phyloP scores from a whole-genome alignment of 2,329 filamentous ascomycete genomes.

The Periconia sp. region DNA sequence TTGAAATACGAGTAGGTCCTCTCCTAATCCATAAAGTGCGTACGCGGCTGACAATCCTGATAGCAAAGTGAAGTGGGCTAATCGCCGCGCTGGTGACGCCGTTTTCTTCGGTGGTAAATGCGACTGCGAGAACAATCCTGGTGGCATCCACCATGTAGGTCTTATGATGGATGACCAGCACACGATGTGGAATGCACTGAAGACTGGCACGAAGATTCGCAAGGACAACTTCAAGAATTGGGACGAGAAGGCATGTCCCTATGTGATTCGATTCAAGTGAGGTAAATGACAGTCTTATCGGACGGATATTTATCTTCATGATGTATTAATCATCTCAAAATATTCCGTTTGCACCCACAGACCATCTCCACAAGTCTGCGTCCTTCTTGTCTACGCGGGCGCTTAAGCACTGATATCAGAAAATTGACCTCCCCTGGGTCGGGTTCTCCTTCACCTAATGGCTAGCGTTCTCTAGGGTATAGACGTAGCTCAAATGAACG shows the following conservation, averaged over 20 bases:
- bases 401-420: too few species aligned
- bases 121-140: constrained; percentile 22
- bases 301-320: too few species aligned
- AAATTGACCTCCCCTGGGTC: too few species aligned
- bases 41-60: constrained; percentile 1
- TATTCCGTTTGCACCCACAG: too few species aligned
- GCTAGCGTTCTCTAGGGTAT: too few species aligned
- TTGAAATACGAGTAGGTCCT: constrained; percentile 26
- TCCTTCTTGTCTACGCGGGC: too few species aligned
- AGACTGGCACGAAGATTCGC: constrained; percentile 27
- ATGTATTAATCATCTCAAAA: too few species aligned
- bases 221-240: constrained; percentile 29
- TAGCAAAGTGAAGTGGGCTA: constrained; percentile 26
- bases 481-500: too few species aligned
- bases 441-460: too few species aligned
- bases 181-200: constrained; percentile 29
- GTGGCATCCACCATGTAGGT: constrained; percentile 28
- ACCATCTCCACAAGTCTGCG: too few species aligned
- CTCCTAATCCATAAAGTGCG: background rate
- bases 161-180: constrained; percentile 26
- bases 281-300: too few species aligned
- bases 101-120: constrained; percentile 29
- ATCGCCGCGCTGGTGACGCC: constrained; percentile 27
- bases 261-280: constrained; percentile 26
- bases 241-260: constrained; percentile 22